A percentile compares a stretch with the other conserved stretches of the same genome.
phyloP scores from a whole-genome alignment of 2,329 filamentous ascomycete species.

The Trichoderma afroharzianum region DNA sequence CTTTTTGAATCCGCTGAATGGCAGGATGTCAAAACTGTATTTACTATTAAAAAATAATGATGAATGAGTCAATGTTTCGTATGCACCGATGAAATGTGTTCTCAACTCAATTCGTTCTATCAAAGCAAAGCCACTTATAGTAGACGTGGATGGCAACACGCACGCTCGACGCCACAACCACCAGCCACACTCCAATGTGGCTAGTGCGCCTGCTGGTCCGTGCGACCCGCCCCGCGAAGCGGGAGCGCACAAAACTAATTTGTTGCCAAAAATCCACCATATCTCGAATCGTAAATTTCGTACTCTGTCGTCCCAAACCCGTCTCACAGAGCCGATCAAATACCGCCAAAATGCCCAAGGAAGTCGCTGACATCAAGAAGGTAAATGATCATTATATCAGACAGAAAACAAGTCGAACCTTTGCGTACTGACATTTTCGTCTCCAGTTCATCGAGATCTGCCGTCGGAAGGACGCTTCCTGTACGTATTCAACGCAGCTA shows the following conservation, averaged over 20 bases:
- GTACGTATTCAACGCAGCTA: conserved; percentile 58
- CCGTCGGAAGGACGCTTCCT: conserved; percentile 98
- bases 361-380: conserved; percentile 97
- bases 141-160: not conserved
- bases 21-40: too few species aligned
- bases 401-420: not conserved
- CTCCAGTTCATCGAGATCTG: conserved; percentile 99
- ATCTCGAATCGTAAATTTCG: conserved; percentile 19
- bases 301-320: conserved; percentile 20
- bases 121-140: conserved; percentile 7
- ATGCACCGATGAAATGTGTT: conserved; percentile 10
- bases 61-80: not conserved
- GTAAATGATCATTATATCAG: conserved; percentile 37
- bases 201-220: conserved; percentile 18
- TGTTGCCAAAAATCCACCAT: conserved; percentile 23
- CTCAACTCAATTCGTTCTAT: not conserved
- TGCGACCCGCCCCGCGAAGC: conserved; percentile 25
- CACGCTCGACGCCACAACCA: conserved; percentile 18
- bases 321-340: conserved; percentile 28
- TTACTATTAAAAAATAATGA: not conserved
- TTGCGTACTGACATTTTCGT: conserved; percentile 33
- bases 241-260: conserved; percentile 29
- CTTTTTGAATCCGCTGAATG: not conserved
- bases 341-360: conserved; percentile 87
- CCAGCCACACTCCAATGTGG: not conserved